phyloP scores from a whole-genome alignment of 805 yeast species.

The Ogataea minuta region DNA sequence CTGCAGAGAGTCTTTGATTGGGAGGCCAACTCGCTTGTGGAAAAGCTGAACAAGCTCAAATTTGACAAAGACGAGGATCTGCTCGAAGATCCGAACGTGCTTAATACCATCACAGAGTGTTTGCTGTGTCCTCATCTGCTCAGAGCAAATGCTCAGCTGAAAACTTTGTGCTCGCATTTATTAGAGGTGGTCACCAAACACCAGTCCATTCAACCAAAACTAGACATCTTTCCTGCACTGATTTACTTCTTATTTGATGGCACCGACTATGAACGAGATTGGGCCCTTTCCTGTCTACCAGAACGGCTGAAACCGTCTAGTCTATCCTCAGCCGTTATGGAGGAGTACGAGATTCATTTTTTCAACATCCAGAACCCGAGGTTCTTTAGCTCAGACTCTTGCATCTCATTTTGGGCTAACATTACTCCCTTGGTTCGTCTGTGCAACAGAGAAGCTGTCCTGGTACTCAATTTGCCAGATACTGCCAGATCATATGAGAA shows the following conservation, averaged over 20 bases:
- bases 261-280: slow-evolving; percentile 39
- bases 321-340: slow-evolving; percentile 41
- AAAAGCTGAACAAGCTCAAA: slow-evolving; percentile 14
- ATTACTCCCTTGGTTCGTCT: slow-evolving; percentile 37
- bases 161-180: slow-evolving; percentile 37
- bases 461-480: slow-evolving; percentile 29
- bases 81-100: slow-evolving; percentile 32
- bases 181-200: slow-evolving; percentile 29
- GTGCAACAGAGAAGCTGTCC: slow-evolving; percentile 36
- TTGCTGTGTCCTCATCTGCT: slow-evolving; percentile 51
- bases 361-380: slow-evolving; percentile 52
- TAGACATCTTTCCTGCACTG: slow-evolving; percentile 45
- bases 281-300: slow-evolving; percentile 43
- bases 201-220: slow-evolving; percentile 11
- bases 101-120: slow-evolving; percentile 43
- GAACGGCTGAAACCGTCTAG: slow-evolving; percentile 14
- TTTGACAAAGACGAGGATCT: slow-evolving; percentile 24
- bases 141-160: slow-evolving; percentile 37
- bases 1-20: slow-evolving; percentile 25
- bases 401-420: slow-evolving; percentile 49
- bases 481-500: slow-evolving; percentile 24
- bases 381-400: slow-evolving; percentile 41
- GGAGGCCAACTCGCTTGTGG: slow-evolving; percentile 25
- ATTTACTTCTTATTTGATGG: slow-evolving; percentile 59
- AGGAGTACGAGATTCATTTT: slow-evolving; percentile 55